Conservation (phyloP, 1,284 basidiomycete species). For the Ganoderma resinaceum region DNA sequence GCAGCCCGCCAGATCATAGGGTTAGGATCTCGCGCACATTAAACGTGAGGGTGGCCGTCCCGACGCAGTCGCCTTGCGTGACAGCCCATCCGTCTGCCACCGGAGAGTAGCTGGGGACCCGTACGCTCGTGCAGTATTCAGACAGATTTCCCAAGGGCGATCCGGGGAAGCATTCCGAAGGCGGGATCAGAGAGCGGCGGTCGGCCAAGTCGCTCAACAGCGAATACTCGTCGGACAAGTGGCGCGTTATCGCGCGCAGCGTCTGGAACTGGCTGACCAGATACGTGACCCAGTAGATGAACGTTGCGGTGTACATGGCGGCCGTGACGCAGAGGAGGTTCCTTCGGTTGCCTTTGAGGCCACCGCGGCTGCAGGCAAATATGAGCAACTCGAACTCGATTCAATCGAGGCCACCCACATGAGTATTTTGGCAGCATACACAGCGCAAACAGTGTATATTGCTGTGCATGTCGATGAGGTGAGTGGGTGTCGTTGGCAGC, state of each 20-base stretch:
- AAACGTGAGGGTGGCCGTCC: not conserved
- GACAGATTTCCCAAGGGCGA: not conserved
- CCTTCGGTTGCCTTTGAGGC: not conserved
- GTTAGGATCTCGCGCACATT: not conserved
- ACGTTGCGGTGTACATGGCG: not conserved
- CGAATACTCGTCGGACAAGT: not conserved
- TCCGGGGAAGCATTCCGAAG: not conserved
- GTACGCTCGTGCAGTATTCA: not conserved
- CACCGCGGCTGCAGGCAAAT: not conserved
- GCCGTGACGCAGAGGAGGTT: not conserved
- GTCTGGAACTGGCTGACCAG: not conserved
- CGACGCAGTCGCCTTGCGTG: not conserved
- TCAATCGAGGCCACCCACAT: not conserved
- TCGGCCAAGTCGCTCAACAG: not conserved
- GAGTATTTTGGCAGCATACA: not conserved
- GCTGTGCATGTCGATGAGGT: not conserved
- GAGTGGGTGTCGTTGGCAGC: not conserved
- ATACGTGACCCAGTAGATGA: not conserved
- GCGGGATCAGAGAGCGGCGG: not conserved
- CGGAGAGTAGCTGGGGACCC: no score
- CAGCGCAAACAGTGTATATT: not conserved
- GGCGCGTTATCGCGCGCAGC: not conserved
- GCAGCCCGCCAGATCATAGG: no score
- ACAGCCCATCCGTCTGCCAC: not conserved
- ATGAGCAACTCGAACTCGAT: not conserved